A percentile compares a stretch with the other conserved stretches of the same genome.
Conservation (phyloP, 306 rosid species). For the Mimosa pudica region DNA sequence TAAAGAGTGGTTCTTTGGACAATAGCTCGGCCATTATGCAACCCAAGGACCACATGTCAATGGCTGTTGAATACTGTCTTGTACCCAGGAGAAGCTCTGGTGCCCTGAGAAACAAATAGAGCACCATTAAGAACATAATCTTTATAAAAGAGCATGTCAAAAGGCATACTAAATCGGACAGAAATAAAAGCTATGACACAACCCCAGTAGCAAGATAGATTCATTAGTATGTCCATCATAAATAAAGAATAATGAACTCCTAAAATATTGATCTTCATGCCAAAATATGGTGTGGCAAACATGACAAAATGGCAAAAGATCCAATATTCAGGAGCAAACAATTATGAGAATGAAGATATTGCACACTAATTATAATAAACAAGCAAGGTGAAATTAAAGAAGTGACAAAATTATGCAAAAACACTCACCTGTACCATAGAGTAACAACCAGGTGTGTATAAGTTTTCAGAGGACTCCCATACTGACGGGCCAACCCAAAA, state of each 20-base stretch:
- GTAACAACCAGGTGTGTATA: conserved; percentile 98
- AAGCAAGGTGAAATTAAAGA: conserved; percentile 9
- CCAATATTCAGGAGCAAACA: conserved; percentile 10
- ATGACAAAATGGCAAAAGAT: conserved; percentile 2
- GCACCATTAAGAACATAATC: conserved; percentile 36
- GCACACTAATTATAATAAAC: conserved; percentile 14
- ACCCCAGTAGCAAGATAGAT: conserved; percentile 8
- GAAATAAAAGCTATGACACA: conserved; percentile 14
- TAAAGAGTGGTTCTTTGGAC: conserved; percentile 89
- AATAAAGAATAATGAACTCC: conserved; percentile 1
- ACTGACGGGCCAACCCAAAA: conserved; percentile 98
- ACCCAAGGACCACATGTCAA: conserved; percentile 99
- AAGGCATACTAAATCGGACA: conserved; percentile 15
- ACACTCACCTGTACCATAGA: conserved; percentile 97
- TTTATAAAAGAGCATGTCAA: conserved; percentile 26
- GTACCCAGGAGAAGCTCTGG: conserved; percentile 94
- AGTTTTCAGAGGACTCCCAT: conserved; percentile 97
- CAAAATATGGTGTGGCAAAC: neutral
- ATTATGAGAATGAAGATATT: conserved; percentile 2
- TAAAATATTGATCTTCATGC: conserved; percentile 11
- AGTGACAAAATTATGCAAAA: conserved; percentile 21
- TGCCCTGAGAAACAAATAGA: conserved; percentile 61
- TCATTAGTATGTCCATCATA: neutral
- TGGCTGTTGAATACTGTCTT: conserved; percentile 87
- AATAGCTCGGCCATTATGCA: conserved; percentile 98